Conservation (phyloP, 2,329 filamentous ascomycete genomes). For the Nigrospora osmanthi region DNA sequence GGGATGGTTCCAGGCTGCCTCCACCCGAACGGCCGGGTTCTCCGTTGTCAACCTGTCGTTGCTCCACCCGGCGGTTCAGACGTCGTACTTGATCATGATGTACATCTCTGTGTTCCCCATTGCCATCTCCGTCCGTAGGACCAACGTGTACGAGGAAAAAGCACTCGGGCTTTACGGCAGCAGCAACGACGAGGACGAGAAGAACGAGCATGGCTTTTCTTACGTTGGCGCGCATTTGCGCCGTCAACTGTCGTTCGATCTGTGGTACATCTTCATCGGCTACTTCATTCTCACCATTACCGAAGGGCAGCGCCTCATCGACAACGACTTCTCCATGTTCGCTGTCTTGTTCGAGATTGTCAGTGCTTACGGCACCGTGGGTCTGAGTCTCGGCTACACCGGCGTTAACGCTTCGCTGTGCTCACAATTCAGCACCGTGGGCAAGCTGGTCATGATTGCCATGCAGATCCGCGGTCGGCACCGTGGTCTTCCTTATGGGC, state of each 20-base stretch:
- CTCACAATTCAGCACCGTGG: constrained; percentile 70
- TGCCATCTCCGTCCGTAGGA: constrained; percentile 86
- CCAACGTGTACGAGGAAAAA: constrained; percentile 94
- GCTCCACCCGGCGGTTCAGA: constrained; percentile 85
- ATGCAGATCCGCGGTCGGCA: constrained; percentile 66
- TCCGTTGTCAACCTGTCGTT: constrained; percentile 68
- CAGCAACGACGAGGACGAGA: constrained; percentile 37
- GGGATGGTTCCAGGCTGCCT: constrained; percentile 82
- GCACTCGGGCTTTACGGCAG: constrained; percentile 66
- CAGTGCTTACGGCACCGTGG: constrained; percentile 90
- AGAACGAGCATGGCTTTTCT: constrained; percentile 55
- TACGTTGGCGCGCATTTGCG: constrained; percentile 91
- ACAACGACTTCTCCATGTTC: constrained; percentile 58
- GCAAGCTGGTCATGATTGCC: constrained; percentile 59
- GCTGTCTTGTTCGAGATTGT: constrained; percentile 75
- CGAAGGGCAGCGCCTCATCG: constrained; percentile 66
- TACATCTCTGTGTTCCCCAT: constrained; percentile 97
- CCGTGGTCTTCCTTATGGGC: constrained; percentile 59
- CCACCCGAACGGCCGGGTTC: constrained; percentile 88
- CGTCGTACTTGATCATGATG: constrained; percentile 98
- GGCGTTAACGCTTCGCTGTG: constrained; percentile 72
- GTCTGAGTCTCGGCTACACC: constrained; percentile 77
- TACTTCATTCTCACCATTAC: constrained; percentile 88
- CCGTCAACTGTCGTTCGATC: constrained; percentile 87
- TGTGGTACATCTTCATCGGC: constrained; percentile 95